Conservation (phyloP, 2,329 filamentous ascomycete species). For the Ophidiomyces ophidiicola region DNA sequence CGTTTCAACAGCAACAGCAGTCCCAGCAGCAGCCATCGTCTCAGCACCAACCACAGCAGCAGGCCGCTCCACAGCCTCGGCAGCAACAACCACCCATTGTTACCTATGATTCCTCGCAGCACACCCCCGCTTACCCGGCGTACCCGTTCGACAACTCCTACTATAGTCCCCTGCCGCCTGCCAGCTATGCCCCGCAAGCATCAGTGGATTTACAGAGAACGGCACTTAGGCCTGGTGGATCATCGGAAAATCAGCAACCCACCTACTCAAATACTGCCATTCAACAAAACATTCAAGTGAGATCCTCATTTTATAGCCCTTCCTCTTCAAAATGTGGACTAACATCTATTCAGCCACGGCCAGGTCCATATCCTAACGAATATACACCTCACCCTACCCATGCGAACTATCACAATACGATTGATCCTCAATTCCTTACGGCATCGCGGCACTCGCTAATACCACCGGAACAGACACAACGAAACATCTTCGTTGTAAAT, state of each 20-base stretch:
- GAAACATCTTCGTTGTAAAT: conserved; percentile 15
- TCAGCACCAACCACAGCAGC: conserved; percentile 20
- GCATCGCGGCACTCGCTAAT: conserved; percentile 17
- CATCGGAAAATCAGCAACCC: conserved; percentile 1
- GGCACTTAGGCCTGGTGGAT: conserved; percentile 3
- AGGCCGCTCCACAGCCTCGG: conserved; percentile 4
- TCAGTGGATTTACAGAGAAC: conserved; percentile 12
- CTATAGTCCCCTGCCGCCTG: conserved; percentile 9
- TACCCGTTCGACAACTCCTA: conserved; percentile 23
- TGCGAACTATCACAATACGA: conserved; percentile 26
- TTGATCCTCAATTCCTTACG: conserved; percentile 31
- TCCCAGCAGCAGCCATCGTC: conserved; percentile 16
- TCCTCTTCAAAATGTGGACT: neutral
- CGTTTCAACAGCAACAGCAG: conserved; percentile 15
- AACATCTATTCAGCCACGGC: conserved; percentile 2
- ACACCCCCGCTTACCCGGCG: conserved; percentile 20
- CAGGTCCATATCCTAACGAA: conserved; percentile 21
- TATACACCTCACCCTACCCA: conserved; percentile 19
- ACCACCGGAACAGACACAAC: conserved; percentile 10
- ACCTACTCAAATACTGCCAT: conserved; percentile 8
- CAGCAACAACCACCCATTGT: neutral
- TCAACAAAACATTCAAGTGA: conserved; percentile 9
- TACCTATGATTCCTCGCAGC: conserved; percentile 10
- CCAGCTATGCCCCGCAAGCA: conserved; percentile 4
- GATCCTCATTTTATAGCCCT: neutral